Evolutionary conservation across 352 stramenopile species (phyloP), one percentile per base, ranked within the genome.

Genomic region (Phytopythium vexans): DNA sequence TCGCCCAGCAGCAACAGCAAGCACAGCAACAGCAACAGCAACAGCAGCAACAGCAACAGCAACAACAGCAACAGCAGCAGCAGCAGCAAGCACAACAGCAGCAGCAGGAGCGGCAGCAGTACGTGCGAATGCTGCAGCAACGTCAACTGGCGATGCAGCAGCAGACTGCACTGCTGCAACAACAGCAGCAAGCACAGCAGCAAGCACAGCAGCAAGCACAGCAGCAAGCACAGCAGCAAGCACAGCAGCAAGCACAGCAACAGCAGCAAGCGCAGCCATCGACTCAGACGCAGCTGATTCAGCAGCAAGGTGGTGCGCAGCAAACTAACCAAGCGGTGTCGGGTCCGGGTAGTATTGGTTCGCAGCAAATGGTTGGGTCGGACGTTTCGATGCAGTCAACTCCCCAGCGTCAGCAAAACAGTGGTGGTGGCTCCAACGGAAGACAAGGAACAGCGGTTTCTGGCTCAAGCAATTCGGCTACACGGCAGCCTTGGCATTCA

Each of bases 11-110:
- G 62, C 79, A 90, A 49, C 75, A 88, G 51, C 82, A 92, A 48
- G 81, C 92, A 52, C 84, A 94, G 53, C 74, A 77, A 34, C 65
- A 64, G n/a, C 56, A 68, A 32, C 55, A 70, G n/a, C 54, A 58
- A 21, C 60, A 75, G 41, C 72, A 80, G 54, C 70, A 69, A 10
- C 41, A 58, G 33, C 44, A 66, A 8, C 46, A 54, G 16, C 48
- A 52, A 21, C 44, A 16, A 3, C 12, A 69, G 12, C 77, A 66
- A 8, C 46, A 54, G 16, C 48, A 52, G 21, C 44, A 16, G 4
- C 12, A 69, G 12, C 77, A 92, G 32, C 91, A 91, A 62, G 72
- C 89, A 60, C 75, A 81, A 6, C 84, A 78, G 71, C 53, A 82
- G n/a, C 74, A 59, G 27, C 58, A 71, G 52, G 58, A 67, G 21